These are phyloP conservation scores for Ganoderma multipileum DNA, from an alignment of 1,284 basidiomycete species.

Conservation along the genomic window DNA sequence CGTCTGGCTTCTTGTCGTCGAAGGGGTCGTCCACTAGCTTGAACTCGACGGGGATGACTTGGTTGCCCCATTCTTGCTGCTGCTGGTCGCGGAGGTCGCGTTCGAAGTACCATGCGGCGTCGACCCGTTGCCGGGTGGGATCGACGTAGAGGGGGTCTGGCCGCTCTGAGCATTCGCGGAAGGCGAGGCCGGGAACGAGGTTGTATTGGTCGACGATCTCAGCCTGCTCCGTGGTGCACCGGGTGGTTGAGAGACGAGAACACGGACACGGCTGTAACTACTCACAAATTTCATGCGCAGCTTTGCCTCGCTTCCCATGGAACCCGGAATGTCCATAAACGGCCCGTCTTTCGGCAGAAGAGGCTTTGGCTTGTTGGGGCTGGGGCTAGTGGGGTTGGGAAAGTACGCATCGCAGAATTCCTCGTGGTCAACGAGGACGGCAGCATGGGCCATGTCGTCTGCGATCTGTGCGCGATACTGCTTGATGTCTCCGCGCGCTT, in stretches of 20 bases:
- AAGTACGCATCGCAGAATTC: neutral
- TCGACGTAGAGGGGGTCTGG: neutral
- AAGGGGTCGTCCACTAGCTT: constrained; percentile 2
- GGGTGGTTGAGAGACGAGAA: neutral
- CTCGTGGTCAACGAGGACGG: neutral
- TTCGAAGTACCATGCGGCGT: neutral
- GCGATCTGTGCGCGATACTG: neutral
- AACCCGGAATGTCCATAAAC: no score
- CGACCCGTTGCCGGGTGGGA: neutral
- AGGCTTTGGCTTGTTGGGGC: neutral
- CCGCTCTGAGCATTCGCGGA: neutral
- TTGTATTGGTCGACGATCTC: neutral
- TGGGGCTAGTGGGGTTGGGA: neutral
- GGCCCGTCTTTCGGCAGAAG: neutral
- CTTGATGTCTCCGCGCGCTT: neutral
- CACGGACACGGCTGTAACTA: neutral
- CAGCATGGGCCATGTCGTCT: constrained; percentile 1
- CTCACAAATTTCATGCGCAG: neutral
- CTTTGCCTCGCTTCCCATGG: neutral
- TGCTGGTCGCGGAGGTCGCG: no score
- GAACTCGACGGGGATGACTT: constrained; percentile 7
- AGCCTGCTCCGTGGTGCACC: neutral
- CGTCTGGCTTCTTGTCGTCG: neutral
- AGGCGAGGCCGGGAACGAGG: neutral
- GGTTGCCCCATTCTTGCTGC: neutral